Conservation (phyloP, 352 stramenopile genomes). For the Globisporangium canariense region DNA sequence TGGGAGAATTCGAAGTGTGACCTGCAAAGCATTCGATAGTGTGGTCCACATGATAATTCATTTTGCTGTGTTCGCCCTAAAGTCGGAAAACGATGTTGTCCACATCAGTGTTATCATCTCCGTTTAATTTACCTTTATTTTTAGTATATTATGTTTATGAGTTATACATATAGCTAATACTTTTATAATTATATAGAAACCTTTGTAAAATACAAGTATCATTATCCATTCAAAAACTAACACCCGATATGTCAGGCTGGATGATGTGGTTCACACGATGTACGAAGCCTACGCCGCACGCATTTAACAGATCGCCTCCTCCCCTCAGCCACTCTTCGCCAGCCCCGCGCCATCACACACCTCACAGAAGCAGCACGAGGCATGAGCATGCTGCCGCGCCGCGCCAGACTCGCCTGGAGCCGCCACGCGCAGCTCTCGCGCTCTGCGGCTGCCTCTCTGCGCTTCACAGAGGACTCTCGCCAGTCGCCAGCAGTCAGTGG, state of each 20-base stretch:
- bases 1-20: background rate
- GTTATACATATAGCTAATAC: too few relatives aligned
- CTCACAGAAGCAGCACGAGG: background rate
- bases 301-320: slow-evolving; percentile 15
- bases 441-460: background rate
- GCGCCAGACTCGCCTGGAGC: slow-evolving; percentile 10
- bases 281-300: background rate
- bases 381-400: slow-evolving; percentile 13
- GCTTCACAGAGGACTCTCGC: background rate
- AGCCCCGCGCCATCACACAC: background rate
- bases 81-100: too few relatives aligned
- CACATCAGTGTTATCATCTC: too few relatives aligned
- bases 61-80: too few relatives aligned
- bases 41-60: too few relatives aligned
- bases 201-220: too few relatives aligned
- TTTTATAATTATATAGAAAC: too few relatives aligned
- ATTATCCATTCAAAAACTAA: too few relatives aligned
- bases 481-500: background rate
- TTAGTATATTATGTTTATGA: too few relatives aligned
- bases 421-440: slow-evolving; percentile 10
- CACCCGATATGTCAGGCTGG: background rate
- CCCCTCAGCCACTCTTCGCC: slow-evolving; percentile 11
- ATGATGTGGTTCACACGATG: background rate
- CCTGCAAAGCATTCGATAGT: background rate
- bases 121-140: too few relatives aligned